These are phyloP conservation scores for Cercospora beticola DNA, from an alignment of 2,329 filamentous ascomycete species.

Conservation along the genomic window DNA sequence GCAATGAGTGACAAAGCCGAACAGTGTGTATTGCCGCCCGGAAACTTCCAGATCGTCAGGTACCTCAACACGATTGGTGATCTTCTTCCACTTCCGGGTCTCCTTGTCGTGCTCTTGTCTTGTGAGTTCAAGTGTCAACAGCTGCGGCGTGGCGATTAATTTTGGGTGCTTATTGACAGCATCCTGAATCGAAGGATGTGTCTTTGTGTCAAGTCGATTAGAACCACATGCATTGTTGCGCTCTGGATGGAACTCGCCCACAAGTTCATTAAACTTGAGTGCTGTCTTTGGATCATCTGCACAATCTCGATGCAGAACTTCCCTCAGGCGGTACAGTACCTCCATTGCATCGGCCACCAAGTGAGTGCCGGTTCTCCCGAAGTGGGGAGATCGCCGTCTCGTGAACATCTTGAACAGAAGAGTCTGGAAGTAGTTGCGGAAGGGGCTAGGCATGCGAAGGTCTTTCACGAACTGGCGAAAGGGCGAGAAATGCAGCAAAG, in stretches of 20 bases:
- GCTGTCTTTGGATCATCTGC: slow-evolving; percentile 8
- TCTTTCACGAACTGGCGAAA: slow-evolving; percentile 58
- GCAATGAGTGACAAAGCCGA: slow-evolving; percentile 61
- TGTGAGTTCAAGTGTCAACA: slow-evolving; percentile 52
- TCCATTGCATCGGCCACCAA: slow-evolving; percentile 28
- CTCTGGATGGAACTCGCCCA: slow-evolving; percentile 28
- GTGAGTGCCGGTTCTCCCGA: slow-evolving; percentile 14
- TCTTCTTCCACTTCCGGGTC: slow-evolving; percentile 57
- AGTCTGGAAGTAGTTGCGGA: slow-evolving; percentile 23
- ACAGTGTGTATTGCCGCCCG: slow-evolving; percentile 54
- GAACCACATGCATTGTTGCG: slow-evolving; percentile 25
- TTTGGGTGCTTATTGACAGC: slow-evolving; percentile 40
- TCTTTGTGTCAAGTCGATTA: slow-evolving; percentile 33
- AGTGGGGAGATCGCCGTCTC: slow-evolving; percentile 24
- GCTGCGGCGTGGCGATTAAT: slow-evolving; percentile 34
- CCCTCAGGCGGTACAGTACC: slow-evolving; percentile 25
- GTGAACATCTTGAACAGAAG: slow-evolving; percentile 34
- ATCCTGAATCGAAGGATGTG: slow-evolving; percentile 42
- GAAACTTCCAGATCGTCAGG: slow-evolving; percentile 55
- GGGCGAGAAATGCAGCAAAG: slow-evolving; percentile 59
- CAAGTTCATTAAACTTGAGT: slow-evolving; percentile 25
- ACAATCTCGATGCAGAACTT: not conserved
- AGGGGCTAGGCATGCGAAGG: slow-evolving; percentile 27
- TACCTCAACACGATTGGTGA: slow-evolving; percentile 57
- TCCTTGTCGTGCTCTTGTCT: slow-evolving; percentile 57